A percentile compares a stretch with the other conserved stretches of the same genome.
These are phyloP conservation scores for Rhynchospora pubera DNA, from an alignment of 176 grass and related monocot species.

Conservation along the genomic window DNA sequence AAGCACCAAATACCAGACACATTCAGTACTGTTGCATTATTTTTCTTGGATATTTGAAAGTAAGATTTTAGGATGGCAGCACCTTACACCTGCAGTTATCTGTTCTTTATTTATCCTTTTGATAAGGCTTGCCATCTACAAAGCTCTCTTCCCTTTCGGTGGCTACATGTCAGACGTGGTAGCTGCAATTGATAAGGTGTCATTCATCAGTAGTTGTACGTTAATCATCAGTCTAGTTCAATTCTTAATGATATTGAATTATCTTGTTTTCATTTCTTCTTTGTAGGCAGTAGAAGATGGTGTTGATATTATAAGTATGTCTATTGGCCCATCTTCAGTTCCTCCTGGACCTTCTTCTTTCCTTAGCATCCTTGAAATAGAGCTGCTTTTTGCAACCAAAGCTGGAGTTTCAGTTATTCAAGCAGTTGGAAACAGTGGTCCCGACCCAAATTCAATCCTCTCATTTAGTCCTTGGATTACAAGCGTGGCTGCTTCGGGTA, in stretches of 20 bases:
- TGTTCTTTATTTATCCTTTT: conserved; percentile 19
- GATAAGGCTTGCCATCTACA: conserved; percentile 76
- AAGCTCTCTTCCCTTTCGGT: conserved; percentile 84
- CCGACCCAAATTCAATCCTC: conserved; percentile 50
- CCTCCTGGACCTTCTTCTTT: conserved; percentile 62
- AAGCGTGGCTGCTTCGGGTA: conserved; percentile 70
- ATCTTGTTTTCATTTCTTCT: background rate
- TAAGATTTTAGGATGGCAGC: background rate
- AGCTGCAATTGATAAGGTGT: conserved; percentile 80
- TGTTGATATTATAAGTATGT: conserved; percentile 75
- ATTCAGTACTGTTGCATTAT: background rate
- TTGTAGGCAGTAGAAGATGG: conserved; percentile 92
- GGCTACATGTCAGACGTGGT: conserved; percentile 93
- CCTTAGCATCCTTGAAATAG: conserved; percentile 76
- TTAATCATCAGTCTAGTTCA: conserved; percentile 16
- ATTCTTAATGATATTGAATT: background rate
- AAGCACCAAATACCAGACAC: background rate
- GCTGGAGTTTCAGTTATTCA: conserved; percentile 85
- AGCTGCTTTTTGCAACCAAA: conserved; percentile 82
- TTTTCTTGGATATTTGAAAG: background rate
- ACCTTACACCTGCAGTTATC: background rate
- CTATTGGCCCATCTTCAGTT: conserved; percentile 50
- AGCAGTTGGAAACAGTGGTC: conserved; percentile 72
- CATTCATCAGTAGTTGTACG: background rate
- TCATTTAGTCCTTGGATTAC: conserved; percentile 97